phyloP scores from a whole-genome alignment of 164 flowering plant genomes.

The Stephania japonica region DNA sequence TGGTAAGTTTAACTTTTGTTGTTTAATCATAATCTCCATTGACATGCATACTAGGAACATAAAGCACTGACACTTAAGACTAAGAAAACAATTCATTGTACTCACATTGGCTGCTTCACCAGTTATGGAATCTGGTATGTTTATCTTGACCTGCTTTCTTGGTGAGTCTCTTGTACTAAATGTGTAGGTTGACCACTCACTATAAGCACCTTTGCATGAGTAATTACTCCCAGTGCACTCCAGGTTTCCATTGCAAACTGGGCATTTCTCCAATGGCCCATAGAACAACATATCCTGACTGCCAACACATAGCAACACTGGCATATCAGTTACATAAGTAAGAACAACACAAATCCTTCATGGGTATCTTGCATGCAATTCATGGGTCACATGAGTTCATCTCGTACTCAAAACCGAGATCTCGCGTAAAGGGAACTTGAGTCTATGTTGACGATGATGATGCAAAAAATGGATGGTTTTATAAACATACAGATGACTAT shows the following conservation, averaged over 20 bases:
- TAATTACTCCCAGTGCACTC: slow-evolving; percentile 38
- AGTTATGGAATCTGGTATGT: slow-evolving; percentile 33
- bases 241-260: slow-evolving; percentile 43
- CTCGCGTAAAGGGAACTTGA: too few species aligned
- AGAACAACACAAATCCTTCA: too few species aligned
- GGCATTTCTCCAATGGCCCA: slow-evolving; percentile 59
- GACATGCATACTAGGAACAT: neutral
- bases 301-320: slow-evolving; percentile 8
- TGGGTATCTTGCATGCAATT: too few species aligned
- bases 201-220: slow-evolving; percentile 41
- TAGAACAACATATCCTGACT: slow-evolving; percentile 68
- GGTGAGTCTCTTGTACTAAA: slow-evolving; percentile 49
- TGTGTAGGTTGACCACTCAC: slow-evolving; percentile 73
- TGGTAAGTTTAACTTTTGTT: neutral
- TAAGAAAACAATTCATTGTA: neutral
- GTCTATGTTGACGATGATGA: neutral
- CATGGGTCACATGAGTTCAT: too few species aligned
- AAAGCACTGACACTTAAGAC: neutral
- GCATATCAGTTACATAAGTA: neutral
- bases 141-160: slow-evolving; percentile 39
- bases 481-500: neutral
- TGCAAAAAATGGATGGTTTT: neutral
- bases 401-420: too few species aligned
- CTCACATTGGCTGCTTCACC: slow-evolving; percentile 1
- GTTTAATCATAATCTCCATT: neutral